Base-by-base conservation (phyloP, 768 basidiomycete genomes). In the Trametes coccinea region DNA sequence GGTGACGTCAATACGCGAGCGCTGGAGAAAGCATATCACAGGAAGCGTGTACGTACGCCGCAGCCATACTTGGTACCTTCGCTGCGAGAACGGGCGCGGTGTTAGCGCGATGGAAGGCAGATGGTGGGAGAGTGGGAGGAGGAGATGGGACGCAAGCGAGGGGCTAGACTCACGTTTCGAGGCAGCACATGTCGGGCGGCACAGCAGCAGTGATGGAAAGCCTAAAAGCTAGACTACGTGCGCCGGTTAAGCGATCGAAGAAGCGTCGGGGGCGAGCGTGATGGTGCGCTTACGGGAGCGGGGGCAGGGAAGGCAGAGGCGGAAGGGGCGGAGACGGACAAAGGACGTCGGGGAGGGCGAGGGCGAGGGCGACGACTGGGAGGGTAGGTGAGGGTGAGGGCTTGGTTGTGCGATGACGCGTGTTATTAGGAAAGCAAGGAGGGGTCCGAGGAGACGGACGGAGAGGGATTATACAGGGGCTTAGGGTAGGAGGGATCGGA, bases 1-100 rank as follows among this genome's bases (percentile, higher is more conserved):
- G 57, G 53, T 65, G 52, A 63, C 66, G 66, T 73, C 69, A 74
- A 68, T 16, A 56, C 8, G 27, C 13, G 45, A 39, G 63, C 63
- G 61, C 60, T 53, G 66, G 61, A 22, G 45, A 31, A 43, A 53
- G 56, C 14, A 49, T 31, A 62, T 58, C 60, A 61, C 33, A 27
- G 39, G 57, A 39, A 71, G 40, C 27, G 52, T 39, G 22, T 10
- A 65, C 68, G 41, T 68, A 76, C 75, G 62, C 90, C 90, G 72
- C 90, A 92, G 70, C 87, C 88, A 70, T 85, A 79, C 77, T 85
- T 84, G 63, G 82, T 86, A 65, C 87, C 90, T 80, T 89, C 87
- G 69, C 89, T 91, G 76, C 41, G 59, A 58, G 59, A 68, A 27
- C 27, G 30, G 59, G 64, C 60, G 72, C 49, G 43, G 65, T 67